Conservation (phyloP, 805 yeast genomes). For the Candida verbasci region DNA sequence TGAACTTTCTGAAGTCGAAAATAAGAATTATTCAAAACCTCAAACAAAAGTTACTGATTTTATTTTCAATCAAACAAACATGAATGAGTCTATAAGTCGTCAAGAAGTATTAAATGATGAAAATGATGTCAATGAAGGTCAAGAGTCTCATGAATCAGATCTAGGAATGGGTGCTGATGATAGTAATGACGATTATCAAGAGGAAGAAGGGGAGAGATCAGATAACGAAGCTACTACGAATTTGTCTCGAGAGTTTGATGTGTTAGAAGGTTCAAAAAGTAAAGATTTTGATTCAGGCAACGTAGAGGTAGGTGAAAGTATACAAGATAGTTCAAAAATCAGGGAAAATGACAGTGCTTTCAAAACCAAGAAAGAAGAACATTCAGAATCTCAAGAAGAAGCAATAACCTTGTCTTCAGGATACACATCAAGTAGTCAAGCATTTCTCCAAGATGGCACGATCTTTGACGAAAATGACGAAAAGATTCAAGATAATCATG, state of each 20-base stretch:
- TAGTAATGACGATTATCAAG: neutral
- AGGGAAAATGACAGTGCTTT: too few species aligned
- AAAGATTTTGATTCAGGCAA: neutral
- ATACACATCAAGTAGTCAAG: neutral
- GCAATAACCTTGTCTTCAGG: neutral
- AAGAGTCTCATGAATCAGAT: neutral
- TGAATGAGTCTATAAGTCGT: conserved; percentile 13
- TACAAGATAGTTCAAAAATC: too few species aligned
- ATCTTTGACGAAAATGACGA: neutral
- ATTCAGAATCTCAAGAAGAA: neutral
- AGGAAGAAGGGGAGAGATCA: neutral
- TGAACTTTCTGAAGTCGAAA: neutral
- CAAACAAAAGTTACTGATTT: neutral
- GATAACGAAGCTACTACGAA: neutral
- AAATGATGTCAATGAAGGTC: neutral
- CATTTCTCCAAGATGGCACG: neutral
- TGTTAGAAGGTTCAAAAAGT: neutral
- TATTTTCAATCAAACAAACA: conserved; percentile 5
- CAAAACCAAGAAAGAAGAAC: too few species aligned
- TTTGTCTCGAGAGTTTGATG: too few species aligned
- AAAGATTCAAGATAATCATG: conserved; percentile 9
- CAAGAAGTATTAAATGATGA: conserved; percentile 15
- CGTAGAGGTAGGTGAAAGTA: neutral
- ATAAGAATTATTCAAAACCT: neutral
- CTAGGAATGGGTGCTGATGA: neutral